Evolutionary conservation across 2,329 filamentous ascomycete genomes (phyloP).

Genomic region (Balansia obtecta): DNA sequence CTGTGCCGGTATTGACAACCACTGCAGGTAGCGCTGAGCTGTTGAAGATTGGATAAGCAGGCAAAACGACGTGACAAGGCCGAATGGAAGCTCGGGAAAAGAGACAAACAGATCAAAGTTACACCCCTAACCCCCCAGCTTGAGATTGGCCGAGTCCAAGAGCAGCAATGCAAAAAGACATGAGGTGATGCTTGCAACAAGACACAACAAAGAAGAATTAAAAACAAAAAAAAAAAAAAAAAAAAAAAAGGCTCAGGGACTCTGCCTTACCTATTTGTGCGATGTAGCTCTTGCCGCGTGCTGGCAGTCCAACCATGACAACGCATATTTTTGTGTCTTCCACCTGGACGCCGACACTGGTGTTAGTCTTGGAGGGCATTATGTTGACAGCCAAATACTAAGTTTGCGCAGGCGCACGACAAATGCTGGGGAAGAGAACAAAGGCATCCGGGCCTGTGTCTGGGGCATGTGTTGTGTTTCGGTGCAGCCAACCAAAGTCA

Average conservation of each 20-base stretch:
- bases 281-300: constrained; percentile 92
- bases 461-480: not conserved
- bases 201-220: too few species aligned
- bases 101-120: not conserved
- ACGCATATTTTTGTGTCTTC: constrained; percentile 96
- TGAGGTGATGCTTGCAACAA: too few species aligned
- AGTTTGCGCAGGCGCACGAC: constrained; percentile 9
- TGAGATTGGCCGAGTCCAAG: too few species aligned
- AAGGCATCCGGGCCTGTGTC: constrained; percentile 5
- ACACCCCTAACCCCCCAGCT: too few species aligned
- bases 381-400: constrained; percentile 8
- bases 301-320: constrained; percentile 95
- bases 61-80: not conserved
- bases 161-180: too few species aligned
- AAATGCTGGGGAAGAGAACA: constrained; percentile 3
- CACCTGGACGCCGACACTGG: constrained; percentile 67
- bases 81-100: not conserved
- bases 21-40: constrained; percentile 90
- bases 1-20: constrained; percentile 86
- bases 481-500: not conserved
- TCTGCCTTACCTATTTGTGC: constrained; percentile 71
- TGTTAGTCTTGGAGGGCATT: constrained; percentile 38
- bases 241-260: not conserved
- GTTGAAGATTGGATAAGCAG: constrained; percentile 9
- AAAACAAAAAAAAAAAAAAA: too few species aligned